Evolutionary conservation across 495 filamentous ascomycete genomes (phyloP), one percentile per base, ranked within the genome.

Genomic region (Apodospora peruviana): DNA sequence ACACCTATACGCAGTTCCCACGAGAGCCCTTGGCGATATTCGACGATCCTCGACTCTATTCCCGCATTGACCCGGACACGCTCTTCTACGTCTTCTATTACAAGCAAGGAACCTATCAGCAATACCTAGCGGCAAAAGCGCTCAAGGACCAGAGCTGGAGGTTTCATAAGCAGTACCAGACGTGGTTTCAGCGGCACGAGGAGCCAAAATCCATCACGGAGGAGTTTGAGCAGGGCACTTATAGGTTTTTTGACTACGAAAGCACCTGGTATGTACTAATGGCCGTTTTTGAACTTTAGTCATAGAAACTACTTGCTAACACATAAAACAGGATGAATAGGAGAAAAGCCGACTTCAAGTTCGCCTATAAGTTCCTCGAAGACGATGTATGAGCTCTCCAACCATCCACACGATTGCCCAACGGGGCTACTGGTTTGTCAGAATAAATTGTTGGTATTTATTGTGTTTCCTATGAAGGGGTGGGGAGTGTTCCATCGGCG

Each of bases 31-130:
- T 95, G 22, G 66, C 86, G 16, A 90, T 95, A 47, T 89, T 96
- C 55, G 88, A 96, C 51, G 91, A 98, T 61, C 88, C 89, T 3
- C 75, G 84, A 11, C 70, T 98, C 36, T 98, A 96, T 66, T 76
- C 81, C 19, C 79, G 87, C 25, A 91, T 97, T 42, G 93, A 98
- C 53, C 88, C 91, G 3, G 93, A 98, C 58, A 91, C 90, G 2
- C 76, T 98, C n/a, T 98, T 98, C 67, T 98, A 97, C 66, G 85
- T 95, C 43, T 98, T 98, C 69, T 98, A 98, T 73, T 98, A 98
- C 72, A 87, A 91, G 19, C 93, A 98, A 59, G 89, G 88, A 17
- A 88, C 90, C 0, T 93, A 95, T 61, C 90, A 96, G 60, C 93
- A 98, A 62, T 96, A 90, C 58, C 75, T 98, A n/a, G 88, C 93